These are phyloP conservation scores for Heterobasidion occidentale DNA, from an alignment of 1,284 basidiomycete genomes.

Conservation along the genomic window DNA sequence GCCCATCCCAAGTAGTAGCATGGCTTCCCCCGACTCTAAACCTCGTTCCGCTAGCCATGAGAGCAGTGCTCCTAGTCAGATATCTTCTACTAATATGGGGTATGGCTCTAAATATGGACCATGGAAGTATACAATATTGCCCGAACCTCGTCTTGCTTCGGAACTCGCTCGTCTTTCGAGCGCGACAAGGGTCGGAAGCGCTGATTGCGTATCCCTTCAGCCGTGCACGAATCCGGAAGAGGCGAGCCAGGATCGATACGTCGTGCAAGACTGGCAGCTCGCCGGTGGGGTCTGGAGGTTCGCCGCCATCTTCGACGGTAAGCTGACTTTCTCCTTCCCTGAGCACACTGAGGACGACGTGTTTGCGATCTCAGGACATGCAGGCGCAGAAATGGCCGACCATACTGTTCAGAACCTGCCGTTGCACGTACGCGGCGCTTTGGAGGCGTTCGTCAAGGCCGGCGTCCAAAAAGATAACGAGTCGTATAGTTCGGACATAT, in stretches of 20 bases:
- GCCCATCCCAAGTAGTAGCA: too few relatives aligned
- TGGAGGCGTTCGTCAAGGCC: conserved; percentile 1
- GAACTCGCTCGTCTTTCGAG: conserved; percentile 11
- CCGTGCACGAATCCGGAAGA: conserved; percentile 15
- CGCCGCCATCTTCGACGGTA: conserved; percentile 24
- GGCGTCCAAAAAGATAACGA: not conserved
- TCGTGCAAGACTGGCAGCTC: conserved; percentile 19
- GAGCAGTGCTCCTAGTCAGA: not conserved
- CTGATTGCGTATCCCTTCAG: conserved; percentile 20
- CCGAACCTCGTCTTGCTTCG: conserved; percentile 7
- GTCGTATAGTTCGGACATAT: not conserved
- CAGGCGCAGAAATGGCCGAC: conserved; percentile 19
- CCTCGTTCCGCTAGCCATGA: not conserved
- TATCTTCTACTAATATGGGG: not conserved
- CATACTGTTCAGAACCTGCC: conserved; percentile 13
- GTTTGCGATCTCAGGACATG: conserved; percentile 16
- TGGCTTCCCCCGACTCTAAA: too few relatives aligned
- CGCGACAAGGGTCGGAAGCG: conserved; percentile 7
- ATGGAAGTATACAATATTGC: conserved; percentile 3
- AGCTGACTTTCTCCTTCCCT: not conserved
- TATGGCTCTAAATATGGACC: not conserved
- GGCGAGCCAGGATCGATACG: conserved; percentile 21
- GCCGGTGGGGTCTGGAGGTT: conserved; percentile 18
- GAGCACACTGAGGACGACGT: too few relatives aligned
- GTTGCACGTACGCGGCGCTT: not conserved